These are phyloP conservation scores for Kluyveromyces marxianus DNA, from an alignment of 1,139 yeast species.

Conservation along the genomic window DNA sequence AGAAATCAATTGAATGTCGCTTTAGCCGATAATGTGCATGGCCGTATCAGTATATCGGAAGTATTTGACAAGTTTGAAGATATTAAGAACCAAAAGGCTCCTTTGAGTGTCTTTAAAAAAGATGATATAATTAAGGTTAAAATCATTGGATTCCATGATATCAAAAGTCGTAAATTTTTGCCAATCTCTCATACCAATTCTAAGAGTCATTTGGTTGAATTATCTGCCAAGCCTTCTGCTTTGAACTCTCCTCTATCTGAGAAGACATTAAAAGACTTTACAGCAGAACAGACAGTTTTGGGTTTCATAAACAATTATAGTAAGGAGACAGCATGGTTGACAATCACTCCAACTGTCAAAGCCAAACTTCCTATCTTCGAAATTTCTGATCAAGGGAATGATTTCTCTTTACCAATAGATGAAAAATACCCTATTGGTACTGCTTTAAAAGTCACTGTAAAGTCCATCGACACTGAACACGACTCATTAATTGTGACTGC, in stretches of 20 bases:
- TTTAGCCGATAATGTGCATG: constrained; percentile 72
- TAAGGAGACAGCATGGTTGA: constrained; percentile 59
- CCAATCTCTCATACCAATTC: constrained; percentile 59
- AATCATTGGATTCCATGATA: constrained; percentile 73
- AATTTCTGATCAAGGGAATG: constrained; percentile 47
- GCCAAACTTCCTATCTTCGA: constrained; percentile 68
- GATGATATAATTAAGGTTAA: constrained; percentile 56
- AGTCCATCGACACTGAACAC: constrained; percentile 47
- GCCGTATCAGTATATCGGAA: constrained; percentile 73
- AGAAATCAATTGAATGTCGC: constrained; percentile 70
- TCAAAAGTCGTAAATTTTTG: constrained; percentile 58
- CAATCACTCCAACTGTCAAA: constrained; percentile 57
- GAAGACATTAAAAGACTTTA: constrained; percentile 41
- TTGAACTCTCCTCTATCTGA: constrained; percentile 38
- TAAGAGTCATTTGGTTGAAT: constrained; percentile 55
- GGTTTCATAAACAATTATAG: constrained; percentile 58
- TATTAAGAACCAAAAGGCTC: constrained; percentile 51
- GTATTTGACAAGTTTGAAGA: constrained; percentile 50
- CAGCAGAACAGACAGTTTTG: constrained; percentile 52
- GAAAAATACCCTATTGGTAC: constrained; percentile 61
- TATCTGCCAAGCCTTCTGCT: constrained; percentile 45
- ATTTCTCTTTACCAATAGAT: constrained; percentile 42
- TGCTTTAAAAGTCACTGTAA: constrained; percentile 55
- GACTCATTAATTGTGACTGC: constrained; percentile 45
- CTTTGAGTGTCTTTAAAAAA: constrained; percentile 51